Conservation (phyloP, 352 stramenopile genomes). For the Plasmopara muralis region DNA sequence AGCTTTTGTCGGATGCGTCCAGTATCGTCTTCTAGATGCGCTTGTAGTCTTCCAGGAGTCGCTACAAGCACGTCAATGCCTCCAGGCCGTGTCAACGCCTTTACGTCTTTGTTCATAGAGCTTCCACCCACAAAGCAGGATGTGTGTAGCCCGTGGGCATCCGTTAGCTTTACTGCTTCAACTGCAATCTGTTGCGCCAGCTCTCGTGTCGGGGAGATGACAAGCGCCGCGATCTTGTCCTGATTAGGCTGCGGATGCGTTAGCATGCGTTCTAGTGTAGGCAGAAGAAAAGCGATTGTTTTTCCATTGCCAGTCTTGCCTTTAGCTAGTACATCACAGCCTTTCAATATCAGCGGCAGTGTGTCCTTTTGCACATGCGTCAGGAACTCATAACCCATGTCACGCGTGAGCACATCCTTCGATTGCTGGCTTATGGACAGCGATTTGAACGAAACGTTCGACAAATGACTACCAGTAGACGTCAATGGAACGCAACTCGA, state of each 20-base stretch:
- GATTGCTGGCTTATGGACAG: slow-evolving; percentile 46
- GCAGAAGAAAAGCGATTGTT: slow-evolving; percentile 82
- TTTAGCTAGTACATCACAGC: slow-evolving; percentile 89
- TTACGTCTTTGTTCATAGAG: slow-evolving; percentile 70
- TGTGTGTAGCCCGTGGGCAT: slow-evolving; percentile 70
- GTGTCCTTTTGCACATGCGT: slow-evolving; percentile 88
- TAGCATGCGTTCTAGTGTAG: slow-evolving; percentile 72
- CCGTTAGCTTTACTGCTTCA: slow-evolving; percentile 82
- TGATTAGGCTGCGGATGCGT: slow-evolving; percentile 32
- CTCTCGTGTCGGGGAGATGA: slow-evolving; percentile 95
- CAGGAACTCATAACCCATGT: slow-evolving; percentile 81
- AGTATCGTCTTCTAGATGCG: slow-evolving; percentile 92
- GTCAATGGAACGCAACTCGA: slow-evolving; percentile 6
- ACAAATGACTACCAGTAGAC: slow-evolving; percentile 25
- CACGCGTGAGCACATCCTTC: slow-evolving; percentile 61
- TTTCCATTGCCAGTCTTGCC: slow-evolving; percentile 88
- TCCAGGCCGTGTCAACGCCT: slow-evolving; percentile 27
- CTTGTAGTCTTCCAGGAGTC: slow-evolving; percentile 93
- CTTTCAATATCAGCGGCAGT: slow-evolving; percentile 58
- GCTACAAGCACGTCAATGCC: slow-evolving; percentile 91
- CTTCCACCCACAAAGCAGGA: slow-evolving; percentile 83
- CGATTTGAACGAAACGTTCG: slow-evolving; percentile 40
- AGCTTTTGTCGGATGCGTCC: slow-evolving; percentile 74
- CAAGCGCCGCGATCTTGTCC: slow-evolving; percentile 88
- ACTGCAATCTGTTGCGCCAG: slow-evolving; percentile 94